Percentiles rank a stretch among this genome's conserved stretches.
Evolutionary conservation across 305 asterid species (phyloP).

Genomic region (Solanum chacoense): DNA sequence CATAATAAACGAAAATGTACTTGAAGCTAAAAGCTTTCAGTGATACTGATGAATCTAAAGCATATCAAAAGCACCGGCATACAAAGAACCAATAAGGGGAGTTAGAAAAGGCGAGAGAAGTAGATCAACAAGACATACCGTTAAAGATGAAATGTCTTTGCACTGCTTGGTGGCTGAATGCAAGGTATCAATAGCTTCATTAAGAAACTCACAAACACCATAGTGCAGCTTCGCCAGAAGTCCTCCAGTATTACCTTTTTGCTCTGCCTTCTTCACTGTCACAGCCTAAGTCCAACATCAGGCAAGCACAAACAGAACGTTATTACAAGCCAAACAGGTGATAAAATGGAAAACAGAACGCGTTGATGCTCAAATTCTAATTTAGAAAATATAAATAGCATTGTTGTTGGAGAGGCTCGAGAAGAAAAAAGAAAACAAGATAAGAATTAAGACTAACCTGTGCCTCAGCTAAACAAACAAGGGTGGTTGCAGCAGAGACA

Average conservation of each 20-base stretch:
- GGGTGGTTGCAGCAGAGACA: conserved; percentile 33
- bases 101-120: neutral
- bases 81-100: neutral
- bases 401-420: neutral
- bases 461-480: conserved; percentile 65
- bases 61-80: neutral
- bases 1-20: neutral
- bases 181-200: conserved; percentile 29
- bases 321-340: neutral
- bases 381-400: neutral
- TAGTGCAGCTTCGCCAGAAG: conserved; percentile 51
- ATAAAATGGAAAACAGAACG: too few relatives aligned
- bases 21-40: neutral
- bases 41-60: neutral
- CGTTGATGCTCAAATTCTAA: neutral
- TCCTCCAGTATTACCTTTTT: conserved; percentile 34
- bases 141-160: conserved; percentile 42
- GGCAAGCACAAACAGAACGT: neutral
- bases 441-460: conserved; percentile 31
- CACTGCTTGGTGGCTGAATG: conserved; percentile 23
- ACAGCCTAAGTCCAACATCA: conserved; percentile 35
- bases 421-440: neutral
- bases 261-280: conserved; percentile 55
- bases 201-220: conserved; percentile 42
- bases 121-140: conserved; percentile 19